A percentile compares a stretch with the other conserved stretches of the same genome.
Conservation (phyloP, 2,329 filamentous ascomycete genomes). For the Diaporthe citrichinensis region DNA sequence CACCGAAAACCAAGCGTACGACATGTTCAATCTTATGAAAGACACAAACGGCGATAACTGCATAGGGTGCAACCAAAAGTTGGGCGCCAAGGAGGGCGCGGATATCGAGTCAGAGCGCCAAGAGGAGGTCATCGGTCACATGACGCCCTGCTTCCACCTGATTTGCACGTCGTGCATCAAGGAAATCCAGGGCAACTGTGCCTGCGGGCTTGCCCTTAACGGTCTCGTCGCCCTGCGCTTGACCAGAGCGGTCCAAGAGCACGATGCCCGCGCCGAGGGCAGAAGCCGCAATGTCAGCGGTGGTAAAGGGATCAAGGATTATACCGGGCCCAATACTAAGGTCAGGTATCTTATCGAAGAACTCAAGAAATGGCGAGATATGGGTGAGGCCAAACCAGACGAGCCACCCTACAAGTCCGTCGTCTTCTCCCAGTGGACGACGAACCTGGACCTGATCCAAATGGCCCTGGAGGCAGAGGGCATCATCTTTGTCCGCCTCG, state of each 20-base stretch:
- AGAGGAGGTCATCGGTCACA: conserved; percentile 78
- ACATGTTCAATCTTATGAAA: conserved; percentile 86
- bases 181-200: conserved; percentile 74
- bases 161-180: conserved; percentile 83
- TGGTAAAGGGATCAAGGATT: conserved; percentile 72
- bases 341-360: conserved; percentile 85
- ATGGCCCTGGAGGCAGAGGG: conserved; percentile 78
- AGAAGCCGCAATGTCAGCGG: conserved; percentile 71
- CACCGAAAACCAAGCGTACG: conserved; percentile 81
- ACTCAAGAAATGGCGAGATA: conserved; percentile 74
- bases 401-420: conserved; percentile 91
- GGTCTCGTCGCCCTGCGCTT: conserved; percentile 74
- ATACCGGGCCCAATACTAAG: conserved; percentile 92
- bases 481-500: conserved; percentile 84
- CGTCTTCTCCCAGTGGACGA: conserved; percentile 96
- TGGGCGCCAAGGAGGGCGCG: conserved; percentile 69
- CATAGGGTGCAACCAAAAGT: conserved; percentile 75
- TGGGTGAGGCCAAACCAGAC: conserved; percentile 71
- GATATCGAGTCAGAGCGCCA: conserved; percentile 71
- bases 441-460: conserved; percentile 92
- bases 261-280: conserved; percentile 66
- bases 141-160: conserved; percentile 90
- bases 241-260: conserved; percentile 69
- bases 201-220: conserved; percentile 45
- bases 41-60: conserved; percentile 86